Base-by-base conservation (phyloP, 176 grass and related monocot species). In the Miscanthus lutarioriparius region DNA sequence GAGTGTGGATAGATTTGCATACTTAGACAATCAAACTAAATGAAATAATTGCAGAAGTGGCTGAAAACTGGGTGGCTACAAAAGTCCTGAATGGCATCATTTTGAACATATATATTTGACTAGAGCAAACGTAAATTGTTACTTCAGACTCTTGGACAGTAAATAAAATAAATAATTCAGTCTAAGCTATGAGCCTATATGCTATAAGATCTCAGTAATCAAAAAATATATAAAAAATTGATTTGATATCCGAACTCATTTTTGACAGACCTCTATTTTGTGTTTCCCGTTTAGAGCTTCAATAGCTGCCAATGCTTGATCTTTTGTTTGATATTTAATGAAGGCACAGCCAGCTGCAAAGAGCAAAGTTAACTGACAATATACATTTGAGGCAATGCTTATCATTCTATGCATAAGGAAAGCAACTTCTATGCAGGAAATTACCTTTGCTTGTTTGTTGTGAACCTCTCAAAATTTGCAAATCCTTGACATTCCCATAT, bases 401-500 rank as follows among this genome's bases (percentile, higher is more conserved):
- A 36, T 64, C 22, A 40, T 69, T 89, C 16, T 59, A 38, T 49
- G 63, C 7, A 68, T 30, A 70, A 65, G 68, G 17, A 41, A 90
- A 90, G 32, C 25, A 67, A 78, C 44, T 86, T 86, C 7, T 80
- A 49, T 1, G 9, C 81, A 65, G 45, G 49, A 78, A 28, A 35
- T 44, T 86, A 96, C 97, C 90, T 99, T 99, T 99, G 87, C 90
- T 96, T 74, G 93, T 96, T 86, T 94, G 93, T 80, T 99, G 97
- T 17, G 93, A 94, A 68, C 97, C 93, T 81, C 93, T 94, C 61
- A 99, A 84, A 90, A 99, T 99, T 76, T 99, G 97, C 37, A 99
- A 89, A 64, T 99, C 97, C 68, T 92, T 96, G 69, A 99, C 91
- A 86, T 89, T 99, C 79, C 97, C 97, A 86, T 99, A 89, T 66